Conservation (phyloP, 1,284 basidiomycete genomes). For the Heterobasidion parviporum region DNA sequence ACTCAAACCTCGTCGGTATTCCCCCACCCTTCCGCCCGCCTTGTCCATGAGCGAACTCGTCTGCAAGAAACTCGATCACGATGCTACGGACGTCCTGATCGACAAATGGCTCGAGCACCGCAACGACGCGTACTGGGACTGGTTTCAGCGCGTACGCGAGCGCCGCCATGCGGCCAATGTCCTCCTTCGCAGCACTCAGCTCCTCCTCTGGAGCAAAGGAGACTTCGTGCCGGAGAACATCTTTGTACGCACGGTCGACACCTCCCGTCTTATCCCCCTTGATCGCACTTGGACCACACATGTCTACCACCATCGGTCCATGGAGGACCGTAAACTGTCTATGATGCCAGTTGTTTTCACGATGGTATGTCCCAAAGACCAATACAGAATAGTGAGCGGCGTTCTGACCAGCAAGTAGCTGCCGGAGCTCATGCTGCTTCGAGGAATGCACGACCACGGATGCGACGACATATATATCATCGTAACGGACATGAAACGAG, state of each 20-base stretch:
- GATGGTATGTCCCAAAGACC: conserved; percentile 38
- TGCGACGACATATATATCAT: conserved; percentile 71
- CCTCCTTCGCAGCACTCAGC: conserved; percentile 38
- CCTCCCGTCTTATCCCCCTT: conserved; percentile 63
- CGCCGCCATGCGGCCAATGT: conserved; percentile 40
- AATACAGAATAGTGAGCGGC: not conserved
- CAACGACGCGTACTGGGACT: conserved; percentile 65
- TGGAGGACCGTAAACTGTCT: conserved; percentile 58
- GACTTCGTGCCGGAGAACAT: conserved; percentile 69
- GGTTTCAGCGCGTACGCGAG: conserved; percentile 62
- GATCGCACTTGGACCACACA: conserved; percentile 74
- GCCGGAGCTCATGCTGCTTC: conserved; percentile 66
- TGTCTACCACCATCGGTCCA: conserved; percentile 65
- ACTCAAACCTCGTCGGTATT: conserved; percentile 37
- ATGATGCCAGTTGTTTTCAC: conserved; percentile 76
- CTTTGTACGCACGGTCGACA: conserved; percentile 68
- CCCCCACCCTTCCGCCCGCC: conserved; percentile 53
- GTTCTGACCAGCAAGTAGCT: conserved; percentile 30
- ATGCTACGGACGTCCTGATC: conserved; percentile 65
- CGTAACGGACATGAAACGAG: conserved; percentile 64
- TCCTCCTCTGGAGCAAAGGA: conserved; percentile 67
- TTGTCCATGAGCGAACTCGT: conserved; percentile 68
- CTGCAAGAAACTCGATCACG: conserved; percentile 65
- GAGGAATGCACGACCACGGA: conserved; percentile 69
- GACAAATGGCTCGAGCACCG: conserved; percentile 74